Evolutionary conservation across 345 rosid genomes (phyloP), one percentile per base, ranked within the genome.

Genomic region (Erodium maritimum): DNA sequence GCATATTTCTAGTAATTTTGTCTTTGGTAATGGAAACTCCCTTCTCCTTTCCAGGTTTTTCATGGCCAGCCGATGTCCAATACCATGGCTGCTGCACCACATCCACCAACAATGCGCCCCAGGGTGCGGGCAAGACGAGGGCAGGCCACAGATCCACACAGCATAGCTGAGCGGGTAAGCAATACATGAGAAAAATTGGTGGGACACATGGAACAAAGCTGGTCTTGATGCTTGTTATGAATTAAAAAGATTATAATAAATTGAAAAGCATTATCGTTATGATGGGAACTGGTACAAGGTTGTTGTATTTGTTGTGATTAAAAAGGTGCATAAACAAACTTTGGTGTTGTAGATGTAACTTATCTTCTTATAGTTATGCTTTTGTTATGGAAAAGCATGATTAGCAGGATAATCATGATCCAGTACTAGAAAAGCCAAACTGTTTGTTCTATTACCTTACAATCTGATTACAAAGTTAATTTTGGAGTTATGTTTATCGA

Each of bases 91-190:
- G 63, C 87, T 11, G 88, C 83, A 22, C 96, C 95, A 52, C 97
- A 94, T 74, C 88, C 91, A 63, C 97, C 97, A 20, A 61, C 87
- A 56, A 81, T 94, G 81, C 99, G 97, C 3, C 97, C 99, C 17
- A 80, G 96, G 75, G 93, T 87, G 46, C 82, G 99, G 63, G 99
- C 99, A 76, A 81, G 99, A 70, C 79, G 99, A 75, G 99, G 99
- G 55, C 99, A 94, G 61, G 99, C 99, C 63, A 94, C 99, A 48
- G 99, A 94, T 84, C 99, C 99, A 37, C 99, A 94, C 65, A 94
- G 99, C 77, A 94, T 94, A 53, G 99, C 99, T 66, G 99, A 94
- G 68, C 69, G 99, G 77, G 99, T 94, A 83, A 70, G 72, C 52
- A 11, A 3, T 34, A 21, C 52, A 42, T 0, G 5, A 42, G 37